Base-by-base conservation (phyloP, 345 rosid genomes). In the Pugionium dolabratum region DNA sequence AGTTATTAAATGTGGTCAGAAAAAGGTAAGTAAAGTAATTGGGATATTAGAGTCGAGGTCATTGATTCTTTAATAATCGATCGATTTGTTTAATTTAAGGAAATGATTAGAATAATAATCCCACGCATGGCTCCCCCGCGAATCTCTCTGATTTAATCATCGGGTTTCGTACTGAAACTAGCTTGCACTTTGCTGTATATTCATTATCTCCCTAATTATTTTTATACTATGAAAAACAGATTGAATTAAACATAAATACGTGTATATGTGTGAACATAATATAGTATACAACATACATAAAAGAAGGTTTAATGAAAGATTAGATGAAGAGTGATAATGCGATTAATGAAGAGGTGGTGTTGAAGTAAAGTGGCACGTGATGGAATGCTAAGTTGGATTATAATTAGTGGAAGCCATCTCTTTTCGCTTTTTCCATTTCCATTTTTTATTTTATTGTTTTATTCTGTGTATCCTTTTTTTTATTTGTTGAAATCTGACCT, bases 41-140 rank as follows among this genome's bases (percentile, higher is more conserved):
- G 73, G 39, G 49, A 4, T 37, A 50, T 39, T 26, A 71, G 67
- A 18, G 18, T 18, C 18, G 18, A 41, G 39, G 47, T 56, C 53
- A 40, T 1, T 49, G 61, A 43, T 72, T 56, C 54, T 41, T 11
- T 46, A 29, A 46, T 59, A 62, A 68, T 44, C 42, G 63, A 64
- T 40, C 34, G 50, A 57, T 40, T 28, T 64, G 47, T 36, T 36
- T 25, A n/a, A 33, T 44, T 52, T 59, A 73, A 52, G 67, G 58
- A 66, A 52, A 60, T 52, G 73, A 80, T 64, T 81, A 75, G 55
- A 80, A 82, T 66, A 83, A 42, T 74, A 76, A 84, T 79, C 85
- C 84, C 85, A 82, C 86, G 89, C 85, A 64, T 66, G 87, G 84
- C 68, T 81, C 82, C 78, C 91, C 87, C 85, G 89, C 72, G 91